Base-by-base conservation (phyloP, 139 green algal genomes). In the Astrephomene gubernaculifera region DNA sequence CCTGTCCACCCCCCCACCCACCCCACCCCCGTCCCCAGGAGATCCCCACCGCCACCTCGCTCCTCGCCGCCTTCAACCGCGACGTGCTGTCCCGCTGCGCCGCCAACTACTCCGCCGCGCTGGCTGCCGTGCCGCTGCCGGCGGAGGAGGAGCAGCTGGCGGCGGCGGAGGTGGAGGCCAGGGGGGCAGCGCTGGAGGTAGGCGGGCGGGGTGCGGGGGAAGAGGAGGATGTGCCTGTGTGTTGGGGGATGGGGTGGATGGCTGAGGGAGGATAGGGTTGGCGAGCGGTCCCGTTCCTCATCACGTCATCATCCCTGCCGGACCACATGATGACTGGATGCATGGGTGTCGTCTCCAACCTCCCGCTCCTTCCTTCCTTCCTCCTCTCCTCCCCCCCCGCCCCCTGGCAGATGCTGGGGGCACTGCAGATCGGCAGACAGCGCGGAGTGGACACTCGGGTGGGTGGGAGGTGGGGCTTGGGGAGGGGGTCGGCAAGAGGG, bases 11-110 rank as follows among this genome's bases (percentile, higher is more conserved):
- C n/a, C n/a, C n/a, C n/a, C n/a, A n/a, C n/a, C n/a, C n/a, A n/a
- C 72, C 33, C 25, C 54, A 2, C 74, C 10, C 22, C 38, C 24
- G 19, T 22, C 35, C 22, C 31, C 73, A 92, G 85, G 89, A 94
- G 71, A 91, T 94, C 41, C 91, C 91, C 7, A 92, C 86, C 29
- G 87, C 73, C 8, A 65, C 83, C 17, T 87, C 84, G 12, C 69
- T 94, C 44, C 71, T 94, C 27, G 91, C 91, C 25, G 86, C 83
- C 45, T 94, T 94, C 80, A 94, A 94, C 68, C 39, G 82, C 21
- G 87, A 94, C 57, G 41, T 91, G 54, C 74, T 82, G 54, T 29
- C 74, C 25, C 74, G 74, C 54, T 82, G 74, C 54, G 74, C 57
- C 36, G 74, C 74, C 74, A 82, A 82, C 53, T 82, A 82, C 53